Percentiles rank a stretch among this genome's conserved stretches.
These are phyloP conservation scores for Starmerella sirachaensis DNA, from an alignment of 805 yeast species.

Conservation along the genomic window DNA sequence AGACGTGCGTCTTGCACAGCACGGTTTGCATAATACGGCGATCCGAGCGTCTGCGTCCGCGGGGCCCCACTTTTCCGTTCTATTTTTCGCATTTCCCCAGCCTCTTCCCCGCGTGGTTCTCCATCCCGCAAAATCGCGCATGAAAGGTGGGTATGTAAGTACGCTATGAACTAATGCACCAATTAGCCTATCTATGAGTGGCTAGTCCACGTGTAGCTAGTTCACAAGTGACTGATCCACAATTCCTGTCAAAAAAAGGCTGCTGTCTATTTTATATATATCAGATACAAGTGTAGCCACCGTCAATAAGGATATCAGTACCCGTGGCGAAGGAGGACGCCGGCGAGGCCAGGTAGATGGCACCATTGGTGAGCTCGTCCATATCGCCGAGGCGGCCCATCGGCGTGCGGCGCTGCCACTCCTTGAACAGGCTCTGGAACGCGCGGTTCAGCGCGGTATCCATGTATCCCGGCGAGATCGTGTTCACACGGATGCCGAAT, in stretches of 20 bases:
- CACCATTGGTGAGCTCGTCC: slow-evolving; percentile 55
- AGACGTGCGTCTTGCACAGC: too few species aligned
- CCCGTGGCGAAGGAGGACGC: slow-evolving; percentile 57
- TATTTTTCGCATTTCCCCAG: too few species aligned
- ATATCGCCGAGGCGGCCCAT: slow-evolving; percentile 61
- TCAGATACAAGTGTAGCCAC: slow-evolving; percentile 38
- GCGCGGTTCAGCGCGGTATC: slow-evolving; percentile 57
- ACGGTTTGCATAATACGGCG: too few species aligned
- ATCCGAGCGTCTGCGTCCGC: too few species aligned
- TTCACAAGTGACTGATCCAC: not conserved
- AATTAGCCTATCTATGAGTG: too few species aligned
- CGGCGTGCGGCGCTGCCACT: slow-evolving; percentile 57
- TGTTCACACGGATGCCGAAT: slow-evolving; percentile 52
- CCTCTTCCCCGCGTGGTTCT: too few species aligned
- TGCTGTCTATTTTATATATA: not conserved
- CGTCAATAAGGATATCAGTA: slow-evolving; percentile 54
- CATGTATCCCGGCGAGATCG: slow-evolving; percentile 59
- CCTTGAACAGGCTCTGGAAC: slow-evolving; percentile 38
- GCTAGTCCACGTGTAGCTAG: too few species aligned
- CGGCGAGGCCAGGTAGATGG: slow-evolving; percentile 45
- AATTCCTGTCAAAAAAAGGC: not conserved
- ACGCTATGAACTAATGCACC: too few species aligned
- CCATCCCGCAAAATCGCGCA: too few species aligned
- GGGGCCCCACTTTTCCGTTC: too few species aligned
- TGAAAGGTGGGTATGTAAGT: too few species aligned